phyloP scores from a whole-genome alignment of 352 stramenopile species.

The Phytophthora pini region DNA sequence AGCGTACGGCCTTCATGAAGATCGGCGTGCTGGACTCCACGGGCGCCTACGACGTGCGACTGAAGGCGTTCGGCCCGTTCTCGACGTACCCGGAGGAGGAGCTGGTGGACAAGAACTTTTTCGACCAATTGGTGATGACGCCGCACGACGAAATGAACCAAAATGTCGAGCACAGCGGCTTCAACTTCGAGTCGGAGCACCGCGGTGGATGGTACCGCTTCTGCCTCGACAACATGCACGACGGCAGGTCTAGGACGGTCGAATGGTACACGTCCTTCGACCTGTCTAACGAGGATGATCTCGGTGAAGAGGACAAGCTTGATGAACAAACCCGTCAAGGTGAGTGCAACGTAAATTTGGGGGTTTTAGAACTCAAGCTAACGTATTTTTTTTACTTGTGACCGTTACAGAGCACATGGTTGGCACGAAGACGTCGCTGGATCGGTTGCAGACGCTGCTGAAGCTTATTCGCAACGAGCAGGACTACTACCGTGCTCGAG shows the following conservation, averaged over 20 bases:
- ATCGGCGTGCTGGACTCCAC: conserved; percentile 78
- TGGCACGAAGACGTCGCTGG: conserved; percentile 67
- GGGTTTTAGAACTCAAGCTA: too few species aligned
- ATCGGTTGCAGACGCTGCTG: conserved; percentile 65
- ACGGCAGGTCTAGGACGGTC: conserved; percentile 67
- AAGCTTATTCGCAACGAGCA: conserved; percentile 82
- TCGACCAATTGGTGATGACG: conserved; percentile 76
- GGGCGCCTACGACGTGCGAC: conserved; percentile 77
- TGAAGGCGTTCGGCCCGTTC: conserved; percentile 81
- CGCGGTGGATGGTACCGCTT: conserved; percentile 89
- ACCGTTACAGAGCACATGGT: conserved; percentile 66
- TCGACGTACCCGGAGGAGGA: conserved; percentile 49
- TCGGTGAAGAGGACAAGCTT: conserved; percentile 78
- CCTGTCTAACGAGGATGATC: conserved; percentile 76
- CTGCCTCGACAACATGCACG: conserved; percentile 82
- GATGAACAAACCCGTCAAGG: conserved; percentile 70
- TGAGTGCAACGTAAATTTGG: conserved; percentile 28
- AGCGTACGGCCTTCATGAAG: conserved; percentile 86
- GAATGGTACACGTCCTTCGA: conserved; percentile 88
- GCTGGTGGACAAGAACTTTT: conserved; percentile 71
- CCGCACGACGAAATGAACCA: conserved; percentile 67
- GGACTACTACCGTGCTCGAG: conserved; percentile 74
- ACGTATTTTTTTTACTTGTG: not conserved
- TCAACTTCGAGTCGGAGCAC: conserved; percentile 89
- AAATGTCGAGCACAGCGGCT: conserved; percentile 85